These are phyloP conservation scores for Ilex aquifolium DNA, from an alignment of 257 asterid species.

Conservation along the genomic window DNA sequence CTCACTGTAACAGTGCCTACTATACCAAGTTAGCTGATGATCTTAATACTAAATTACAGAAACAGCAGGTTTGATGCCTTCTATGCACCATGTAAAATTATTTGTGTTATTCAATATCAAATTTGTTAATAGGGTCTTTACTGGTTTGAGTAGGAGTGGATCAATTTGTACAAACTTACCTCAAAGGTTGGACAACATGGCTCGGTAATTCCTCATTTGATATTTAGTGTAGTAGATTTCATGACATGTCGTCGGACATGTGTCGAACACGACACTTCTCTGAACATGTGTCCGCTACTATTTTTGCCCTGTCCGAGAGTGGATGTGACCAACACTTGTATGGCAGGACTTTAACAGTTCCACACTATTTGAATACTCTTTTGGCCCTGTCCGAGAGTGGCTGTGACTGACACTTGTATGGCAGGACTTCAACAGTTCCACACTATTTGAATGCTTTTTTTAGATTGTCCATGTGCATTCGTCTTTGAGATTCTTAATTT, in stretches of 20 bases:
- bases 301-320: neutral
- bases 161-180: constrained; percentile 29
- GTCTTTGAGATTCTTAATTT: no score
- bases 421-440: no score
- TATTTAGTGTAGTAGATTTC: no score
- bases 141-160: constrained; percentile 42
- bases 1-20: constrained; percentile 38
- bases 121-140: constrained; percentile 13
- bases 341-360: no score
- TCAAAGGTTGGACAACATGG: constrained; percentile 25
- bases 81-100: constrained; percentile 10
- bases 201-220: constrained; percentile 29
- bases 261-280: neutral
- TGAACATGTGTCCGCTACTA: neutral
- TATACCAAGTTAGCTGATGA: constrained; percentile 42
- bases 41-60: constrained; percentile 34
- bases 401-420: no score
- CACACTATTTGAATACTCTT: no score
- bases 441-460: no score
- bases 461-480: no score
- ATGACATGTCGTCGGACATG: neutral
- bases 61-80: constrained; percentile 58
- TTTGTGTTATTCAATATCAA: constrained; percentile 12
- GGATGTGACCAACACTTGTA: no score
- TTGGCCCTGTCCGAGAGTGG: neutral